Evolutionary conservation across 495 filamentous ascomycete species (phyloP).

Genomic region (Xylaria nigripes): DNA sequence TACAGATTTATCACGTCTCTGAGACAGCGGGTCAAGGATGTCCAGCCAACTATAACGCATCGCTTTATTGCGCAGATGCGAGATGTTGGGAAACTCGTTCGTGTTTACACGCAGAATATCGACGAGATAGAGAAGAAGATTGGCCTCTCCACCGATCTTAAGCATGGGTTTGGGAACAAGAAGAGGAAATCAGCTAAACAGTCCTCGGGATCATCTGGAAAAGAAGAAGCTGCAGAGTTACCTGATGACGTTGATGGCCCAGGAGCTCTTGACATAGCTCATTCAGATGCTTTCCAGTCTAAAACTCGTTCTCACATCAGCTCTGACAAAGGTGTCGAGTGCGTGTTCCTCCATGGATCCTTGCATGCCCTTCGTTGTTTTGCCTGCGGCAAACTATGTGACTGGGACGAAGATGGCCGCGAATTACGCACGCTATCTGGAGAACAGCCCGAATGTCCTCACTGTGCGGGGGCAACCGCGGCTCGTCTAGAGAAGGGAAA

Average conservation of each 20-base stretch:
- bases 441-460: slow-evolving; percentile 53
- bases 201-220: slow-evolving; percentile 7
- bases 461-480: slow-evolving; percentile 48
- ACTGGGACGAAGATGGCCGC: slow-evolving; percentile 50
- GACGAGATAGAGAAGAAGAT: slow-evolving; percentile 60
- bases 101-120: slow-evolving; percentile 68
- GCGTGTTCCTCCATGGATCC: slow-evolving; percentile 60
- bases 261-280: slow-evolving; percentile 3
- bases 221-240: slow-evolving; percentile 13
- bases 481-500: slow-evolving; percentile 53
- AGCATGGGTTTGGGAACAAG: slow-evolving; percentile 48
- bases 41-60: slow-evolving; percentile 48
- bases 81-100: slow-evolving; percentile 52
- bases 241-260: neutral
- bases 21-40: slow-evolving; percentile 49
- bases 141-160: slow-evolving; percentile 47
- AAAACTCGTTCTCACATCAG: slow-evolving; percentile 30
- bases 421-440: slow-evolving; percentile 44
- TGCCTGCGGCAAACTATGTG: slow-evolving; percentile 48
- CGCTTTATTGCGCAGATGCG: slow-evolving; percentile 54
- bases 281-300: slow-evolving; percentile 14
- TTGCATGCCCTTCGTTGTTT: slow-evolving; percentile 53
- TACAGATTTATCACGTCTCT: slow-evolving; percentile 59
- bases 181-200: slow-evolving; percentile 26
- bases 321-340: slow-evolving; percentile 42